Conservation (phyloP, 805 yeast genomes). For the Candida insectorum region DNA sequence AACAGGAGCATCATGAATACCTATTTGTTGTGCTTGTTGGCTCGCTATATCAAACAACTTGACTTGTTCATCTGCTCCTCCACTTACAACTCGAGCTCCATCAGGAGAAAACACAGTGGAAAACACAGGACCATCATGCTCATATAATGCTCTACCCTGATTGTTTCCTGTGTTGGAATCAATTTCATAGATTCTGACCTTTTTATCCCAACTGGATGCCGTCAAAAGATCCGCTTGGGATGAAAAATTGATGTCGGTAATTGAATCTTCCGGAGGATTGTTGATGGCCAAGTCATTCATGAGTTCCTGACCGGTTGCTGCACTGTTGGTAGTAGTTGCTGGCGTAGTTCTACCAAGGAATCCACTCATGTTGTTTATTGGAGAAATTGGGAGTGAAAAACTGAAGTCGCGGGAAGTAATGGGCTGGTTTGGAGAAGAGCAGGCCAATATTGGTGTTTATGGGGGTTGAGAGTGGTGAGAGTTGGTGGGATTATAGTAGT, state of each 20-base stretch:
- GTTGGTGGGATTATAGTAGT: too few species aligned
- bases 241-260: constrained; percentile 80
- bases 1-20: constrained; percentile 82
- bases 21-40: constrained; percentile 82
- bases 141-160: constrained; percentile 85
- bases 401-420: too few species aligned
- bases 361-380: constrained; percentile 25
- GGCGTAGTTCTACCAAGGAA: constrained; percentile 25
- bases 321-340: constrained; percentile 12
- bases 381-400: background rate
- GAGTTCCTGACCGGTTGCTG: constrained; percentile 48
- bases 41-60: constrained; percentile 76
- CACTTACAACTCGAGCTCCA: constrained; percentile 78
- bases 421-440: too few species aligned
- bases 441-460: too few species aligned
- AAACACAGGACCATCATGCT: constrained; percentile 86
- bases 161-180: constrained; percentile 66
- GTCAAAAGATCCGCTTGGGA: constrained; percentile 80
- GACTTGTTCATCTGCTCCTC: constrained; percentile 88
- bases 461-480: too few species aligned
- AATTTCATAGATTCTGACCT: constrained; percentile 89
- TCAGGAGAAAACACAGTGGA: constrained; percentile 80
- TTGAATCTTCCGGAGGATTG: constrained; percentile 89
- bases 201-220: constrained; percentile 91
- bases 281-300: constrained; percentile 67